Conservation (phyloP, 306 rosid species). For the Phaseolus lunatus region DNA sequence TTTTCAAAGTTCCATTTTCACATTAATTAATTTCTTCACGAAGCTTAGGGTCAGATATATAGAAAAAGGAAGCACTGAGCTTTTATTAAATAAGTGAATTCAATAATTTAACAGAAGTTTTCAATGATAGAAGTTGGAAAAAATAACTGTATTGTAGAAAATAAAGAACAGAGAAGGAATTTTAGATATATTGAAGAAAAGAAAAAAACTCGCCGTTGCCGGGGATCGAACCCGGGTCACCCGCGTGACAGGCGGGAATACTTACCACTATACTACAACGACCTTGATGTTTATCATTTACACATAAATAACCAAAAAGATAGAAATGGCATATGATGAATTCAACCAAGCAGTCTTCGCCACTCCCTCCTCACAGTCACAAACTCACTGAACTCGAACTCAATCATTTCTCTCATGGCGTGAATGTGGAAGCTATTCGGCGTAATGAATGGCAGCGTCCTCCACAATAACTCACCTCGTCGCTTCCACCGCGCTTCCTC, state of each 20-base stretch:
- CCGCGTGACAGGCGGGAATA: slow-evolving; percentile 56
- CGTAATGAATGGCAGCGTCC: not conserved
- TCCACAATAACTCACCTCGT: not conserved
- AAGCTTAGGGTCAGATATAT: not conserved
- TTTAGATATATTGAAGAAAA: not conserved
- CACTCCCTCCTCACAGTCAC: not conserved
- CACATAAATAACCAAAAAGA: no score
- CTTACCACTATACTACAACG: slow-evolving; percentile 49
- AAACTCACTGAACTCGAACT: slow-evolving; percentile 4
- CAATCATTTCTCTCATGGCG: slow-evolving; percentile 12
- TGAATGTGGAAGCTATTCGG: slow-evolving; percentile 11
- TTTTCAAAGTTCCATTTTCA: not conserved
- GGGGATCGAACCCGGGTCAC: slow-evolving; percentile 58
- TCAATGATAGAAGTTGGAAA: no score
- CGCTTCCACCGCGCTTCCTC: slow-evolving; percentile 31
- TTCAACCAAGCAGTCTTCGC: no score
- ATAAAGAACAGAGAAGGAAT: not conserved
- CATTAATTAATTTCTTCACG: not conserved
- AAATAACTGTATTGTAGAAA: no score
- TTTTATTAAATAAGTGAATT: not conserved
- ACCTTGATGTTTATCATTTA: not conserved
- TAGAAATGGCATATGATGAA: no score
- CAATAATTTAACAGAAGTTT: not conserved
- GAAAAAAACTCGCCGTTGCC: slow-evolving; percentile 43
- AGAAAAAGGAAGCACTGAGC: not conserved